These are phyloP conservation scores for Vitis hybrid DNA, from an alignment of 177 flowering plant species.

Conservation along the genomic window DNA sequence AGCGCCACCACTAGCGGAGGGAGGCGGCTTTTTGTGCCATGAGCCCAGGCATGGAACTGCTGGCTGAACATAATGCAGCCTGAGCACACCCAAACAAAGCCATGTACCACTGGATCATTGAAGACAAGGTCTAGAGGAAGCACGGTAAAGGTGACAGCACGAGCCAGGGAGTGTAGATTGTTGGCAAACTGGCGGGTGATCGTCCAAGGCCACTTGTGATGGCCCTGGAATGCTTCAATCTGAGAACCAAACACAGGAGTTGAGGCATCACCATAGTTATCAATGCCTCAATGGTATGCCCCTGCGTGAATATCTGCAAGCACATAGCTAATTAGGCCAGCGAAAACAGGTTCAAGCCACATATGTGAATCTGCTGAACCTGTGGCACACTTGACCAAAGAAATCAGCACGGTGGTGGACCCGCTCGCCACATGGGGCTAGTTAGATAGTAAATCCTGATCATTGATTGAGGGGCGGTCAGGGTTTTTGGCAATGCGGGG, in stretches of 20 bases:
- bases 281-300: slow-evolving; percentile 87
- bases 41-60: slow-evolving; percentile 96
- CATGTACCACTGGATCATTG: slow-evolving; percentile 34
- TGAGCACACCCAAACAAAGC: slow-evolving; percentile 50
- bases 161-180: slow-evolving; percentile 62
- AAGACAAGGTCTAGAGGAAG: slow-evolving; percentile 46
- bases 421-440: slow-evolving; percentile 77
- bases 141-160: slow-evolving; percentile 42
- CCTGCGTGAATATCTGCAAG: slow-evolving; percentile 81
- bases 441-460: slow-evolving; percentile 53
- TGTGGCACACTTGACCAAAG: slow-evolving; percentile 45
- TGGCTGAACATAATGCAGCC: slow-evolving; percentile 90
- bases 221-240: slow-evolving; percentile 84
- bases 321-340: slow-evolving; percentile 59
- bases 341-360: slow-evolving; percentile 48
- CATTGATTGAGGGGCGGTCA: slow-evolving; percentile 18
- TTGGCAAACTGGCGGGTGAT: slow-evolving; percentile 74
- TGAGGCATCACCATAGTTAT: slow-evolving; percentile 71
- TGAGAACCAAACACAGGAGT: slow-evolving; percentile 76
- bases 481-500: background rate
- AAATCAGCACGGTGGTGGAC: slow-evolving; percentile 50
- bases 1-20: slow-evolving; percentile 60
- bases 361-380: slow-evolving; percentile 24
- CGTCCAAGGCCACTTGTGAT: slow-evolving; percentile 80
- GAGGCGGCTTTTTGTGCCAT: slow-evolving; percentile 62